Percentiles rank a stretch among this genome's conserved stretches.
Evolutionary conservation across 2,329 filamentous ascomycete genomes (phyloP).

Genomic region (Didymella pinodella): DNA sequence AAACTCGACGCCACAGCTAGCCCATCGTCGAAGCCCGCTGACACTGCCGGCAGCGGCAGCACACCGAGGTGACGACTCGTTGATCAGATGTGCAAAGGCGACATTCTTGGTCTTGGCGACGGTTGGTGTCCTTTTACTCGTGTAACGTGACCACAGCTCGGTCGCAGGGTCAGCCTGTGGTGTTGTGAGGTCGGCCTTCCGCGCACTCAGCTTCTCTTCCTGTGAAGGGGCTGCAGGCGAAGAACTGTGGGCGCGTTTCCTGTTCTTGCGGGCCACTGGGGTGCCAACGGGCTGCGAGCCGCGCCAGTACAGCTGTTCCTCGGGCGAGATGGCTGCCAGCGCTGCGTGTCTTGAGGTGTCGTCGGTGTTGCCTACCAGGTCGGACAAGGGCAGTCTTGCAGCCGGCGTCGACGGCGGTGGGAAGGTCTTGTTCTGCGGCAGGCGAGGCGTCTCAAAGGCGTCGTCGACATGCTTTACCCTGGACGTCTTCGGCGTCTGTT

Average conservation of each 20-base stretch:
- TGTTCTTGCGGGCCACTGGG: constrained; percentile 52
- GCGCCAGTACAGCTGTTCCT: constrained; percentile 69
- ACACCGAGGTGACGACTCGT: constrained; percentile 57
- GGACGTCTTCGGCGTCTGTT: constrained; percentile 34
- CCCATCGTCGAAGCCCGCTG: constrained; percentile 58
- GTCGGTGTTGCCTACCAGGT: constrained; percentile 68
- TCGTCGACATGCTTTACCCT: constrained; percentile 29
- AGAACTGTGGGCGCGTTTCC: constrained; percentile 58
- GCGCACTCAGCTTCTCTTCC: constrained; percentile 45
- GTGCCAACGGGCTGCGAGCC: constrained; percentile 55
- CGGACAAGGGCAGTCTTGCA: constrained; percentile 65
- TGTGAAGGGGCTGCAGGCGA: constrained; percentile 54
- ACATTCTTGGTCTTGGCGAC: constrained; percentile 43
- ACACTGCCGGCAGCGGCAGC: constrained; percentile 56
- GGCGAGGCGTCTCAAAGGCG: constrained; percentile 38
- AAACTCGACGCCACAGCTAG: constrained; percentile 60
- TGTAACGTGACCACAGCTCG: constrained; percentile 58
- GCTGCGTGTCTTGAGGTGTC: constrained; percentile 60
- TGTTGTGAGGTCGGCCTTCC: constrained; percentile 47
- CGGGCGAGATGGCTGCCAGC: constrained; percentile 61
- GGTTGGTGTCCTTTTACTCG: constrained; percentile 48
- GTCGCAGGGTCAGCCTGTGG: constrained; percentile 57
- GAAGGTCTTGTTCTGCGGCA: constrained; percentile 35
- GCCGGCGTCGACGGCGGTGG: constrained; percentile 65
- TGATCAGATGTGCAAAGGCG: constrained; percentile 55